phyloP scores from a whole-genome alignment of 352 stramenopile species.

The Phytophthora pseudosyringae region DNA sequence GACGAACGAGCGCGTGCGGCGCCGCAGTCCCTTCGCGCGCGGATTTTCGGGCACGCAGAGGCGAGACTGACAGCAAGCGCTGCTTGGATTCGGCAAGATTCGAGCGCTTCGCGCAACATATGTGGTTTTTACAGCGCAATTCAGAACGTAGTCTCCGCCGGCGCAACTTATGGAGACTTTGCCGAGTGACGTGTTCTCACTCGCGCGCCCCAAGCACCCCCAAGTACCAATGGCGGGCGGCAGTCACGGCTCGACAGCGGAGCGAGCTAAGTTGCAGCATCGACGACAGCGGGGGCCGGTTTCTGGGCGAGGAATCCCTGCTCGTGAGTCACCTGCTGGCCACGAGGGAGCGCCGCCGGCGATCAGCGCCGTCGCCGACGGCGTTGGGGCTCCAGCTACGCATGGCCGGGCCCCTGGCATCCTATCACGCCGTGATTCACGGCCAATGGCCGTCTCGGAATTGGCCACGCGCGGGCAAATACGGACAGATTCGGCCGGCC shows the following conservation, averaged over 20 bases:
- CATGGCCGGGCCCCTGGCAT: conserved; percentile 11
- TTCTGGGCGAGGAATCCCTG: conserved; percentile 19
- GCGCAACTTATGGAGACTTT: conserved; percentile 5
- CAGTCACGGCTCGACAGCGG: neutral
- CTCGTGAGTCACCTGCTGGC: neutral
- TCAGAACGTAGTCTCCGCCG: conserved; percentile 3
- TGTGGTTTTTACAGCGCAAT: neutral
- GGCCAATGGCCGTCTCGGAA: conserved; percentile 16
- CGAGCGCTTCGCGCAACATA: neutral
- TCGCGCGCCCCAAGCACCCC: too few species aligned
- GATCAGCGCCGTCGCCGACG: conserved; percentile 1
- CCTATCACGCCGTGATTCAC: neutral
- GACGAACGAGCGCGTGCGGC: too few species aligned
- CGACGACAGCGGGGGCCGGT: conserved; percentile 19
- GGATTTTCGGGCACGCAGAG: too few species aligned
- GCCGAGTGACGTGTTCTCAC: neutral
- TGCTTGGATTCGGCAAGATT: neutral
- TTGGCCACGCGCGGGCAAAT: conserved; percentile 8
- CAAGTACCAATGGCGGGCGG: conserved; percentile 13
- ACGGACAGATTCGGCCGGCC: conserved; percentile 20
- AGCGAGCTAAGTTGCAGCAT: conserved; percentile 10
- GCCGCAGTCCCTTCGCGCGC: too few species aligned
- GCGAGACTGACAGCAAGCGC: too few species aligned
- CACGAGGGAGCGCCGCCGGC: neutral
- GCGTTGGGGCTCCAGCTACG: conserved; percentile 15